Percentiles rank a stretch among this genome's conserved stretches.
Evolutionary conservation across 768 basidiomycete species (phyloP).

Genomic region (Kwoniella europaea): DNA sequence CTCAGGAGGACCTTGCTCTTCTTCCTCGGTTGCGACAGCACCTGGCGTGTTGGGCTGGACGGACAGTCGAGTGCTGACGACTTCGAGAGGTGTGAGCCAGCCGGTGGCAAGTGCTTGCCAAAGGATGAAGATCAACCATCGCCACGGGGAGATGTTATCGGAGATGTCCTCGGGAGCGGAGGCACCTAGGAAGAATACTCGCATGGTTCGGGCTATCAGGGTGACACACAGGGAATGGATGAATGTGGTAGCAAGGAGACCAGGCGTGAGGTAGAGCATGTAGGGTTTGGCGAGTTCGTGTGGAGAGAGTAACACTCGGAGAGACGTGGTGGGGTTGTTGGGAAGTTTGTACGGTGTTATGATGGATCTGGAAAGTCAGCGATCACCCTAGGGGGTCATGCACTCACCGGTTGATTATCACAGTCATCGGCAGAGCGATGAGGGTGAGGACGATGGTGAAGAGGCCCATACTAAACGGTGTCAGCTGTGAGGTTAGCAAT

Average conservation of each 20-base stretch:
- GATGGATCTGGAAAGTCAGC: conserved; percentile 47
- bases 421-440: conserved; percentile 55
- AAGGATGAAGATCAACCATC: conserved; percentile 52
- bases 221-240: conserved; percentile 55
- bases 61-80: conserved; percentile 51
- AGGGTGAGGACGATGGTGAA: conserved; percentile 56
- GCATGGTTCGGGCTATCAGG: conserved; percentile 50
- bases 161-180: conserved; percentile 37
- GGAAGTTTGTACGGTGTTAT: conserved; percentile 58
- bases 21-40: conserved; percentile 20
- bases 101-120: conserved; percentile 54
- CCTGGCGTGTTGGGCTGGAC: conserved; percentile 53
- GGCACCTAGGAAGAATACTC: conserved; percentile 37
- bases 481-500: background rate
- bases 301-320: conserved; percentile 52
- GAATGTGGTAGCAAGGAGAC: conserved; percentile 50
- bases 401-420: conserved; percentile 57
- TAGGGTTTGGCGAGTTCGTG: conserved; percentile 52
- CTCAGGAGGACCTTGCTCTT: conserved; percentile 46
- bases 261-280: conserved; percentile 56
- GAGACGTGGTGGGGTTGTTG: conserved; percentile 41
- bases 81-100: conserved; percentile 56
- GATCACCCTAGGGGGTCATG: background rate
- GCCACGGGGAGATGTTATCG: conserved; percentile 31
- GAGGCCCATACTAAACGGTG: conserved; percentile 48